Evolutionary conservation across 768 basidiomycete genomes (phyloP).

Genomic region (Pseudohyphozyma bogoriensis): DNA sequence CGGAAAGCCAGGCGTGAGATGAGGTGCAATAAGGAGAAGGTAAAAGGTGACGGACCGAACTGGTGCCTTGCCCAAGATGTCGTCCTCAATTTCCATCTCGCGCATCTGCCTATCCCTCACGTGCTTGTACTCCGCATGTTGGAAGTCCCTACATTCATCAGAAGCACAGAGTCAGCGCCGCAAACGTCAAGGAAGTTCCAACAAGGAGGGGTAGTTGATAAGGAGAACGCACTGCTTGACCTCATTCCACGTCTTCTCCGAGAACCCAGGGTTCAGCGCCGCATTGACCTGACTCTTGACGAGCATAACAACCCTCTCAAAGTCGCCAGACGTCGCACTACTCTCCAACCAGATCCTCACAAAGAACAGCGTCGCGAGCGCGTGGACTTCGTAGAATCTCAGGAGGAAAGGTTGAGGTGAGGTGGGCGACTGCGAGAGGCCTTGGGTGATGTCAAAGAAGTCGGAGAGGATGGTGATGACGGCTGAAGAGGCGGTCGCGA

Average conservation of each 20-base stretch:
- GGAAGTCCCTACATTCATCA: conserved; percentile 14
- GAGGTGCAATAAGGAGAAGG: background rate
- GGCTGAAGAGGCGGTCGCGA: conserved; percentile 73
- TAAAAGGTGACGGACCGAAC: conserved; percentile 52
- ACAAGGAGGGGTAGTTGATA: background rate
- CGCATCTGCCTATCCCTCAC: conserved; percentile 82
- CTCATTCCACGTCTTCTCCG: conserved; percentile 65
- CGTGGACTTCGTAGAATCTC: conserved; percentile 69
- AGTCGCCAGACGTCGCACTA: conserved; percentile 64
- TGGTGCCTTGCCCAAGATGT: conserved; percentile 71
- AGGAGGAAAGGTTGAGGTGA: conserved; percentile 80
- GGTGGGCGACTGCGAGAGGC: conserved; percentile 58
- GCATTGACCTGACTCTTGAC: conserved; percentile 78
- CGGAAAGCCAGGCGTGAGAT: conserved; percentile 1
- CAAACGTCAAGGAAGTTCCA: background rate
- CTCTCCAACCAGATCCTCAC: conserved; percentile 88
- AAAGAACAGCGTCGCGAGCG: conserved; percentile 73
- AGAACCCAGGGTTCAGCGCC: conserved; percentile 58
- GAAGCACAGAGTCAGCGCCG: background rate
- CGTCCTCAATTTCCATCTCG: conserved; percentile 79
- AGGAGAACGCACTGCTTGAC: conserved; percentile 49
- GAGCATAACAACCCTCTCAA: conserved; percentile 63
- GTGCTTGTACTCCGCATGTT: conserved; percentile 15
- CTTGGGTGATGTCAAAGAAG: conserved; percentile 59
- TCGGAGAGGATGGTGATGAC: conserved; percentile 73